Percentiles rank a stretch among this genome's conserved stretches.
Conservation (phyloP, 2,329 filamentous ascomycete genomes). For the Aspergillus proliferans region DNA sequence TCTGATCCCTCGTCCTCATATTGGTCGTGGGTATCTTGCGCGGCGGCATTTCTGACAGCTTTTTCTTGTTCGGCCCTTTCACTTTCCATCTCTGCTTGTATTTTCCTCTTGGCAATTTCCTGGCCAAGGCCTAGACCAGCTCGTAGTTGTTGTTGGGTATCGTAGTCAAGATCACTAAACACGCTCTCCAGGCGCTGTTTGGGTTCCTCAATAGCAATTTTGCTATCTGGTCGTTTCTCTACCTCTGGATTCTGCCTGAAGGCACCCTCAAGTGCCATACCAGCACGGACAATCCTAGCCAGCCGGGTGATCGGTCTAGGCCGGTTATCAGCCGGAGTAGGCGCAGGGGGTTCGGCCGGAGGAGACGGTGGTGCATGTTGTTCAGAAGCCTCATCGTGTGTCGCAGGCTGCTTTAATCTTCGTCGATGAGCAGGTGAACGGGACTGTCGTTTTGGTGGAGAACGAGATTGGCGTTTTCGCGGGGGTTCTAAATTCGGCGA, state of each 20-base stretch:
- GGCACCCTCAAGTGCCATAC: conserved; percentile 32
- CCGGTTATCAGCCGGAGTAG: conserved; percentile 1
- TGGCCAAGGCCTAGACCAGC: conserved; percentile 39
- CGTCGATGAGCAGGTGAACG: neutral
- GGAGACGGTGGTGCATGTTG: neutral
- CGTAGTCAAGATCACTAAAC: conserved; percentile 32
- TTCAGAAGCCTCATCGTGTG: neutral
- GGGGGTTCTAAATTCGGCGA: conserved; percentile 5
- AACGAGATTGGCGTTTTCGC: neutral
- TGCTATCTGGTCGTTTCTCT: conserved; percentile 4
- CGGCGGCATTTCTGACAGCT: conserved; percentile 5
- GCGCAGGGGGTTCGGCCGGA: neutral
- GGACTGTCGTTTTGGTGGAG: neutral
- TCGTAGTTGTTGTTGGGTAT: conserved; percentile 35
- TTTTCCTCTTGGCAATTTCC: conserved; percentile 34
- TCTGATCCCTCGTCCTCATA: conserved; percentile 1
- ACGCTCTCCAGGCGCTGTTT: conserved; percentile 28
- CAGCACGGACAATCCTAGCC: conserved; percentile 30
- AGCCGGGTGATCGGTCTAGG: conserved; percentile 19
- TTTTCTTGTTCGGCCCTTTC: conserved; percentile 4
- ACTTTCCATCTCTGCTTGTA: conserved; percentile 9
- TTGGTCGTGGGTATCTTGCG: neutral
- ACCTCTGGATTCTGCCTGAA: conserved; percentile 15
- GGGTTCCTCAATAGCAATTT: conserved; percentile 13
- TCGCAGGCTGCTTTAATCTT: neutral